Conservation (phyloP, 139 green algal species). For the Haematococcus lacustris region DNA sequence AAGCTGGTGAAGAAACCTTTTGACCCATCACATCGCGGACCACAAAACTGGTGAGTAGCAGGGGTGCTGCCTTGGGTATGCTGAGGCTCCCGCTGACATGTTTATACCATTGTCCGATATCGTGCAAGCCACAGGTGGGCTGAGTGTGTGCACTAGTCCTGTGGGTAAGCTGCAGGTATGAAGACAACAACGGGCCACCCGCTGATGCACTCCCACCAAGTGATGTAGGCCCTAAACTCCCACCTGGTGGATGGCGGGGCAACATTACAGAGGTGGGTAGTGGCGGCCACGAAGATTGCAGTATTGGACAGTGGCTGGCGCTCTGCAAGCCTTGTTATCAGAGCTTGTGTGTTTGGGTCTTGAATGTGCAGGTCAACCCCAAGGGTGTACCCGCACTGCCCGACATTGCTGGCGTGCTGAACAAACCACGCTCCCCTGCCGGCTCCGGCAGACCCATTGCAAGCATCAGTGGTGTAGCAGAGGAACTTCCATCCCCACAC, state of each 20-base stretch:
- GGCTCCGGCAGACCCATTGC: too few relatives aligned
- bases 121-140: too few relatives aligned
- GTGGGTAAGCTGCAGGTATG: slow-evolving; percentile 18
- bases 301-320: background rate
- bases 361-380: too few relatives aligned
- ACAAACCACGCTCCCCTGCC: too few relatives aligned
- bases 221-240: slow-evolving; percentile 46
- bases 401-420: too few relatives aligned
- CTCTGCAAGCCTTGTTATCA: background rate
- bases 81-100: background rate
- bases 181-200: slow-evolving; percentile 16
- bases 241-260: slow-evolving; percentile 41
- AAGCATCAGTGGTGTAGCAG: too few relatives aligned
- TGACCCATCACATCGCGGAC: slow-evolving; percentile 12
- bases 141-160: background rate
- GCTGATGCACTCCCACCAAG: slow-evolving; percentile 29
- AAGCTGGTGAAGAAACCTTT: slow-evolving; percentile 1
- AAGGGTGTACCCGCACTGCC: too few relatives aligned
- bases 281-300: background rate
- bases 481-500: too few relatives aligned
- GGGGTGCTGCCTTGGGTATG: background rate
- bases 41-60: slow-evolving; percentile 27
- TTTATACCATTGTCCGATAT: background rate
- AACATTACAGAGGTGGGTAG: background rate
- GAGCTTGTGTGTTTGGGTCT: too few relatives aligned